These are phyloP conservation scores for Fistulinella cinereoalba DNA, from an alignment of 1,284 basidiomycete species.

Conservation along the genomic window DNA sequence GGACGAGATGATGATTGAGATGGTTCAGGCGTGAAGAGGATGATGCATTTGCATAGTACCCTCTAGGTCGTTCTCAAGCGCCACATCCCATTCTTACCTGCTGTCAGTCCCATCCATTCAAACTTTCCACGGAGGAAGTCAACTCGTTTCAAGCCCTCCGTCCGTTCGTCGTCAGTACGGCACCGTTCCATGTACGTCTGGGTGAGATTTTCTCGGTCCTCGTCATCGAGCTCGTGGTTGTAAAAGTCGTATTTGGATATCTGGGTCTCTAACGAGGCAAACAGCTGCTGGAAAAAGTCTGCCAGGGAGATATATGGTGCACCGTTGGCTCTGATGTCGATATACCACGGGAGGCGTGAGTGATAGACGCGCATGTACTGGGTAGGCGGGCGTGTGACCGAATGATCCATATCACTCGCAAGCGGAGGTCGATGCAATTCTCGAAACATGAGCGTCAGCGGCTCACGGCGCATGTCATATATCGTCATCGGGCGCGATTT, in stretches of 20 bases:
- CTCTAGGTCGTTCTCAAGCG: constrained; percentile 21
- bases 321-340: constrained; percentile 44
- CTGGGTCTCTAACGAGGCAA: constrained; percentile 27
- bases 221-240: constrained; percentile 36
- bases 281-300: constrained; percentile 47
- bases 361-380: constrained; percentile 49
- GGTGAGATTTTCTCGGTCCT: constrained; percentile 36
- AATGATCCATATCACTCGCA: constrained; percentile 41
- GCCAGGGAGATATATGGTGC: constrained; percentile 53
- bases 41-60: background rate
- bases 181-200: constrained; percentile 39
- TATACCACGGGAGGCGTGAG: constrained; percentile 54
- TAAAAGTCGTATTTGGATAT: constrained; percentile 39
- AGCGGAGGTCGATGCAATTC: constrained; percentile 36
- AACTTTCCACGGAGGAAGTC: constrained; percentile 32
- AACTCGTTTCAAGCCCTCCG: constrained; percentile 28
- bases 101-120: constrained; percentile 24
- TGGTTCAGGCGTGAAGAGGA: background rate
- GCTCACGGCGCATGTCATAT: constrained; percentile 38
- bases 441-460: constrained; percentile 40
- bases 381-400: constrained; percentile 45
- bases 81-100: constrained; percentile 37
- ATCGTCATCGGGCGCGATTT: constrained; percentile 28
- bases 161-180: constrained; percentile 13
- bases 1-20: background rate